Conservation (phyloP, 1,284 basidiomycete genomes). For the Sphaerobolus stellatus region DNA sequence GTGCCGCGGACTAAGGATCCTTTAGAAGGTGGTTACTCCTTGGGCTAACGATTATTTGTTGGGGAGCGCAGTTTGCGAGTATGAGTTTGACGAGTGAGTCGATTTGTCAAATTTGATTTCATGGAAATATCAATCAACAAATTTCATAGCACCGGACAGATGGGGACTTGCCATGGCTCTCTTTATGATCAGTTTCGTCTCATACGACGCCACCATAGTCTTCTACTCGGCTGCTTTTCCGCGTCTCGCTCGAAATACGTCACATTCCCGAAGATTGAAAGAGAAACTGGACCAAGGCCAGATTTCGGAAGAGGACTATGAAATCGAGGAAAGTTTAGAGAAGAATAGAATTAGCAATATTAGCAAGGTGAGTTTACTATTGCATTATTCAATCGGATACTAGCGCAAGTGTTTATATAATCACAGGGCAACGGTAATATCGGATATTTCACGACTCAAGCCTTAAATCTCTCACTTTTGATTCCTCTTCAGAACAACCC, state of each 20-base stretch:
- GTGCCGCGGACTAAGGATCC: constrained; percentile 77
- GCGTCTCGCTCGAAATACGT: constrained; percentile 76
- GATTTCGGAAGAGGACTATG: constrained; percentile 62
- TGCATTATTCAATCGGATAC: constrained; percentile 14
- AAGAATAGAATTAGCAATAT: constrained; percentile 87
- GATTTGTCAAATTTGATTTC: background rate
- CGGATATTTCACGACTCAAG: constrained; percentile 67
- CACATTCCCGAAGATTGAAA: constrained; percentile 58
- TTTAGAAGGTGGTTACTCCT: constrained; percentile 79
- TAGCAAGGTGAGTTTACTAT: constrained; percentile 60
- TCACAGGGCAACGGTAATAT: constrained; percentile 70
- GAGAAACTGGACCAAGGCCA: constrained; percentile 60
- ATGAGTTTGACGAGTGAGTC: constrained; percentile 65
- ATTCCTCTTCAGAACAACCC: constrained; percentile 65
- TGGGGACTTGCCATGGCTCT: constrained; percentile 78
- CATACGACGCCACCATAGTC: constrained; percentile 72
- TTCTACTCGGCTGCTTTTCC: constrained; percentile 86
- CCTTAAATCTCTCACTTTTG: constrained; percentile 71
- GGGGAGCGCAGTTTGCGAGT: constrained; percentile 77
- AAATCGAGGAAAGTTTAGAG: constrained; percentile 74
- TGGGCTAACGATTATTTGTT: constrained; percentile 69
- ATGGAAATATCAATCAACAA: background rate
- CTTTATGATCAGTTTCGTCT: constrained; percentile 80
- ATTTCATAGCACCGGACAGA: constrained; percentile 51
- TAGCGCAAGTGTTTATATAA: background rate